Evolutionary conservation across 371 early-diverging fungal genomes (phyloP), one percentile per base, ranked within the genome.

Genomic region (Apophysomyces sp.): DNA sequence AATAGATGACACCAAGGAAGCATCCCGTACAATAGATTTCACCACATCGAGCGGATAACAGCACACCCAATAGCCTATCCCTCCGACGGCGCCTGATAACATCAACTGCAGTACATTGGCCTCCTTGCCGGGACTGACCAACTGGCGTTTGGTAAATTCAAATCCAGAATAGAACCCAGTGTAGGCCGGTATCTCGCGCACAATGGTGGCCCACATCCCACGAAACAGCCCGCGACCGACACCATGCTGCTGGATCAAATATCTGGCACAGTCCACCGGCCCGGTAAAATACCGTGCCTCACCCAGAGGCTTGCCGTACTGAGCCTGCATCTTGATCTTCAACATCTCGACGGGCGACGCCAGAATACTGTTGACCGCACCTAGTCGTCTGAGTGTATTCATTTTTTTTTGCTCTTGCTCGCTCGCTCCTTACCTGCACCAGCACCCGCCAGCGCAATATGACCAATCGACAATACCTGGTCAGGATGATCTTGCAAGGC

Each of bases 1-100:
- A n/a, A n/a, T n/a, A n/a, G n/a, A n/a, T n/a, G n/a, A n/a, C n/a
- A n/a, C n/a, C n/a, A n/a, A n/a, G n/a, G n/a, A n/a, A n/a, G n/a
- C n/a, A n/a, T n/a, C n/a, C n/a, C 81, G 83, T 66, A 89, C 91
- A 37, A 86, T 78, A 9, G 92, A 90, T 72, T 94, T 94, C 53
- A 92, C 81, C 40, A 93, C 89, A 65, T 94, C 94, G 16, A 94
- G 74, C 12, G 94, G 94, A 62, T 93, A 94, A 68, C 88, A 87
- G n/a, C 82, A 81, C 13, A 85, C 60, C 94, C 94, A 94, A 64
- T 92, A 92, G 32, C 86, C 77, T 28, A 92, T 67, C 15, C 94
- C 94, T 27, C 90, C 92, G 4, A 81, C 74, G 4, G 92, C 86
- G 4, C 94, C 94, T 8, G 92, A 82, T 7, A 80, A 60, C 90